These are phyloP conservation scores for Vicia sativa DNA, from an alignment of 306 rosid species.

Conservation along the genomic window DNA sequence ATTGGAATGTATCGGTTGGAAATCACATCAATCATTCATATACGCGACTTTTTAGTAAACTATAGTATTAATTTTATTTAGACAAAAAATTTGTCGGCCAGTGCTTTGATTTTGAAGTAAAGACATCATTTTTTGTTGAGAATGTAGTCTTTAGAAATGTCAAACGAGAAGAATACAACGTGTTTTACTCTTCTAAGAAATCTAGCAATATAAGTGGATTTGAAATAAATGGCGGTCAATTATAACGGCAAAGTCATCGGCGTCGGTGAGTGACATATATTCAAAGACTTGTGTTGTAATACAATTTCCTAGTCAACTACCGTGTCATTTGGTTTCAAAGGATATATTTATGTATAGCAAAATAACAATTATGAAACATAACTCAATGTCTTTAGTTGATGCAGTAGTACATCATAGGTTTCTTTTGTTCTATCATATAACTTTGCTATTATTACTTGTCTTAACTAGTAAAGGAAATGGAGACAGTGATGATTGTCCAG, in stretches of 20 bases:
- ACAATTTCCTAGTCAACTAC: background rate
- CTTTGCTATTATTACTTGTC: background rate
- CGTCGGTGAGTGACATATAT: background rate
- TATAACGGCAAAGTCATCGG: background rate
- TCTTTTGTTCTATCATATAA: background rate
- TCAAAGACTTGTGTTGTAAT: background rate
- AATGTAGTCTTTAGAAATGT: background rate
- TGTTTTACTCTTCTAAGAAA: constrained; percentile 6
- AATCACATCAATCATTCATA: background rate
- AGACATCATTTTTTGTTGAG: background rate
- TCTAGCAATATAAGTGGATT: background rate
- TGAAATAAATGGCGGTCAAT: constrained; percentile 2
- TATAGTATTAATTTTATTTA: background rate
- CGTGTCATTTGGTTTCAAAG: background rate
- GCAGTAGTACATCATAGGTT: background rate
- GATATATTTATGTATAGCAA: background rate
- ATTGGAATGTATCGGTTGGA: no score
- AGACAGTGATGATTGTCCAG: background rate
- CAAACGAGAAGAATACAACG: background rate
- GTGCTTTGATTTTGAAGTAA: background rate
- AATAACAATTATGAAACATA: background rate
- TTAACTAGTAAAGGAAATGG: background rate
- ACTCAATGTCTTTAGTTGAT: constrained; percentile 3
- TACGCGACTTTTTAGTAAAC: no score
- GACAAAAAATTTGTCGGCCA: background rate